Base-by-base conservation (phyloP, 352 stramenopile genomes). In the Pythium myriotylum region DNA sequence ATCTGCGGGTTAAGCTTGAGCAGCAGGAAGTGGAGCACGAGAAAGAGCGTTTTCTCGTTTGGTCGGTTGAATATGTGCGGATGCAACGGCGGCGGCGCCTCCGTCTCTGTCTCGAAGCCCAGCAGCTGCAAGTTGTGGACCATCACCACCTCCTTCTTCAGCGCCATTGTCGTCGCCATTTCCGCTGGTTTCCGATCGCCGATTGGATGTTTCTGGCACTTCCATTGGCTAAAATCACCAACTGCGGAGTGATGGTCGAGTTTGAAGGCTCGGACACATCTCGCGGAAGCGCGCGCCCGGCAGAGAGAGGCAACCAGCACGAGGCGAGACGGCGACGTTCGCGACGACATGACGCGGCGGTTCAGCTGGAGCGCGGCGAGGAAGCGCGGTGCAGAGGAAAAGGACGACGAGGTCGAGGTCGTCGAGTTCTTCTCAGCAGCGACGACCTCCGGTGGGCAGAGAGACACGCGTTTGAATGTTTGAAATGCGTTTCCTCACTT, bases 21-120 rank as follows among this genome's bases (percentile, higher is more conserved):
- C 45, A 88, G 63, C 33, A 88, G 52, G 42, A 81, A 81, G 41
- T 84, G 70, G 27, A 86, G 57, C 20, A 79, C 54, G 2, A 54
- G 57, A 24, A 84, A 72, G 46, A 86, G 62, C 54, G 83, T 39
- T 57, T 85, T 84, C 65, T 86, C 76, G 49, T 88, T 86, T 20
- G 74, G 79, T 2, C 71, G 60, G 26, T 85, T 74, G 19, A 86
- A 85, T 58, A 83, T 77, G 54, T 58, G 57, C 24, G 65, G 40
- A 23, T 75, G 58, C 13, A 85, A 47, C 32, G 61, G 29, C 13
- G 54, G 26, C 50, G 43, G 26, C 40, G 42, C 24, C 24, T 24
- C 37, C 16, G 22, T 43, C 24, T 24, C 37, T 12, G 22, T 43
- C 10, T 43, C 24, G 50, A 79, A 74, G 3, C 73, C 73, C 9